Conservation (phyloP, 169 alveolate species). For the Blepharisma undulans region DNA sequence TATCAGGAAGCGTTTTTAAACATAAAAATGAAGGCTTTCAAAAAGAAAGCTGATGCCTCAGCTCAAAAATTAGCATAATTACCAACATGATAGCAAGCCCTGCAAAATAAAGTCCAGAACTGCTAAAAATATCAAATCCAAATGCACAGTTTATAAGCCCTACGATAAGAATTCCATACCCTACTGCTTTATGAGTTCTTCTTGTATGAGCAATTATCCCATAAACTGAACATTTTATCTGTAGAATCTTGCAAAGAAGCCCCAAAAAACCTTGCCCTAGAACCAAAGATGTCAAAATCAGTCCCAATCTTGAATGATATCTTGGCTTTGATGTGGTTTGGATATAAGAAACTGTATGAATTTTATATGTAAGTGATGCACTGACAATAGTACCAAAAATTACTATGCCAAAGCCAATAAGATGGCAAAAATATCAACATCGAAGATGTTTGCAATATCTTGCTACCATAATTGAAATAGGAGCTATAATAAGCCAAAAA, state of each 20-base stretch:
- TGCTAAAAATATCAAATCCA: background rate
- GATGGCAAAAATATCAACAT: background rate
- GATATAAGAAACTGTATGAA: background rate
- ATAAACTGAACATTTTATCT: background rate
- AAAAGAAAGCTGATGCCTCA: background rate
- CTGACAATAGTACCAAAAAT: background rate
- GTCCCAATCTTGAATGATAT: conserved; percentile 18
- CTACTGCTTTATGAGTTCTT: background rate
- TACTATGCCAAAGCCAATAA: background rate
- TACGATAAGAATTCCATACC: background rate
- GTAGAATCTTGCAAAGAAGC: background rate
- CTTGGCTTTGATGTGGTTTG: background rate
- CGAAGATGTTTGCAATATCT: conserved; percentile 6
- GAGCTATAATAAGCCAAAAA: background rate
- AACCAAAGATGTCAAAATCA: background rate
- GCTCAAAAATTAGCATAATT: background rate
- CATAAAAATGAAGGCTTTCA: background rate
- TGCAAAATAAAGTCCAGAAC: background rate
- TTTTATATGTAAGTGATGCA: background rate
- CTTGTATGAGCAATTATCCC: background rate
- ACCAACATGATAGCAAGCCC: background rate
- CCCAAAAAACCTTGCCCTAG: background rate
- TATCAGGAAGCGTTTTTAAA: background rate
- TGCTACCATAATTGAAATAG: background rate
- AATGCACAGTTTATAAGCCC: background rate